Evolutionary conservation across 1,139 yeast genomes (phyloP), one percentile per base, ranked within the genome.

Genomic region (Pneumocystis murina): DNA sequence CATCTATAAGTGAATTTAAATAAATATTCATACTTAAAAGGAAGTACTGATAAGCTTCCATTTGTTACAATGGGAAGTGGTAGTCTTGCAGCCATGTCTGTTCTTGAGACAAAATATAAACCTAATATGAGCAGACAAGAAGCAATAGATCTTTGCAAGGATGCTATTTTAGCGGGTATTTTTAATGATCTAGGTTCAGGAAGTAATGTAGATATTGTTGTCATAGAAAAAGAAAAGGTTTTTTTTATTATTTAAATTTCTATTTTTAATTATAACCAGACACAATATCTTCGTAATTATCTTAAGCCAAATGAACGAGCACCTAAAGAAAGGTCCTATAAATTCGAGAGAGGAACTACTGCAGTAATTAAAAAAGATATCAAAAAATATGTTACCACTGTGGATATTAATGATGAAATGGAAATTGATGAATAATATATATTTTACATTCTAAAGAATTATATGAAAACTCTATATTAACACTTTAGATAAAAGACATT

Each of bases 151-250:
- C 80, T 92, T 66, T 92, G 96, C 68, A 81, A 96, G 5, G 90
- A 87, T 69, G 98, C 98, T 59, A 92, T 92, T 72, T 89, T 88
- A 76, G 89, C 96, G 40, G 98, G 98, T 82, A 91, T 92, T 72
- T 92, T 97, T 96, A 92, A 92, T 76, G 98, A 92, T 80, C 82
- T 92, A 75, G 98, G 98, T 61, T 91, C 97, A 1, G 98, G 98
- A 73, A 91, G 97, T 40, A 92, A 92, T 72, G 97, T 92, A 35
- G 98, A 92, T 75, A 79, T 92, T 68, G 92, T 97, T 78, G 97
- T 92, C 40, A 89, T 92, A 95, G 96, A 94, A 68, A 84, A 88
- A 73, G 94, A 87, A 74, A 62, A 68, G 39, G 20, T 55, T 33
- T 4, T 35, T 36, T 39, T 33, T 16, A n/a, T 12, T n/a, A 33